Percentiles rank a stretch among this genome's conserved stretches.
Conservation (phyloP, 768 basidiomycete genomes). For the Lactifluus rugatus region DNA sequence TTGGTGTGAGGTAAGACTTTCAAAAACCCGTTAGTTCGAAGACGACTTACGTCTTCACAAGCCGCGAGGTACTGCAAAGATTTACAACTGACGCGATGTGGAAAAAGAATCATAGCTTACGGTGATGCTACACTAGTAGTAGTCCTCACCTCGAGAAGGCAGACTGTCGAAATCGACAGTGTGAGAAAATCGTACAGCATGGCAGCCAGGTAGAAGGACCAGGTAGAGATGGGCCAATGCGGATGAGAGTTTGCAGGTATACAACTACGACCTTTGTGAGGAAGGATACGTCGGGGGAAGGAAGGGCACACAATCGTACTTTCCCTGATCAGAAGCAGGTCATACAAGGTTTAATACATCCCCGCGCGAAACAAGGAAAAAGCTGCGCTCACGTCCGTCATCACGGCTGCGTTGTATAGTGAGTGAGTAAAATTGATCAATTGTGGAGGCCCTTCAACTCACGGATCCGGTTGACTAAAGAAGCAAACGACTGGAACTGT, state of each 20-base stretch:
- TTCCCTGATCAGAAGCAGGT: constrained; percentile 25
- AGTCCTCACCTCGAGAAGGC: constrained; percentile 40
- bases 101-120: constrained; percentile 1
- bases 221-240: constrained; percentile 31
- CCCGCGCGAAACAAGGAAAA: not conserved
- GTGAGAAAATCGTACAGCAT: constrained; percentile 49
- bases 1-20: constrained; percentile 20
- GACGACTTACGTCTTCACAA: constrained; percentile 23
- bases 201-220: constrained; percentile 48
- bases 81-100: not conserved
- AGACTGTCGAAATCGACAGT: constrained; percentile 40
- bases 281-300: not conserved
- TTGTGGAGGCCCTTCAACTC: constrained; percentile 22
- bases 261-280: constrained; percentile 35
- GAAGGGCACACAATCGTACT: constrained; percentile 22
- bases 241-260: constrained; percentile 27
- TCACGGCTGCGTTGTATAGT: constrained; percentile 6
- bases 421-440: not conserved
- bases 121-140: constrained; percentile 26
- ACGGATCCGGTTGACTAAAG: constrained; percentile 42
- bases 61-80: constrained; percentile 18
- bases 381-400: not conserved
- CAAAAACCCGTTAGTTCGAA: not conserved
- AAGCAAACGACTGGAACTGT: constrained; percentile 50
- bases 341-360: not conserved